Evolutionary conservation across 306 rosid genomes (phyloP).

Genomic region (Ormosia emarginata): DNA sequence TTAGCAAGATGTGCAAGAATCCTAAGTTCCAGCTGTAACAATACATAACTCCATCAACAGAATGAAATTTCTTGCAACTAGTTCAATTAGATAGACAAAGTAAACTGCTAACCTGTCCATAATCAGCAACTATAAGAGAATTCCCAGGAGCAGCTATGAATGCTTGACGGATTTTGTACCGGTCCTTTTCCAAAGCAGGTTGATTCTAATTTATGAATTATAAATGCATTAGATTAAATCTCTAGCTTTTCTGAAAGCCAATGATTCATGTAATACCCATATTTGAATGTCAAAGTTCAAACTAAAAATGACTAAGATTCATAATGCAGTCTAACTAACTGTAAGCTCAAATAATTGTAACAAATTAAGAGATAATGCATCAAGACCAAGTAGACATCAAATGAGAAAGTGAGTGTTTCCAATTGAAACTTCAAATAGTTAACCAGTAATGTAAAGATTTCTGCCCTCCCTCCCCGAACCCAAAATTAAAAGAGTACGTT

Average conservation of each 20-base stretch:
- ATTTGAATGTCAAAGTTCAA: slow-evolving; percentile 1
- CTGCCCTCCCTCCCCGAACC: not conserved
- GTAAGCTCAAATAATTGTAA: slow-evolving; percentile 2
- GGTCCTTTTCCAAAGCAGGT: slow-evolving; percentile 98
- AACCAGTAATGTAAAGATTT: not conserved
- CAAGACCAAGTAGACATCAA: not conserved
- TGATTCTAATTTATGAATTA: slow-evolving; percentile 66
- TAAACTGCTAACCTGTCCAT: slow-evolving; percentile 79
- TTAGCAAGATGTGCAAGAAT: slow-evolving; percentile 95
- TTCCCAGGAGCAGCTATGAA: slow-evolving; percentile 93
- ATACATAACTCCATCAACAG: slow-evolving; percentile 34
- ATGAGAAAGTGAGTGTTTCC: not conserved
- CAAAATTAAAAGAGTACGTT: not conserved
- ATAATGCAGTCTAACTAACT: not conserved
- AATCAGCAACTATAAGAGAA: slow-evolving; percentile 95
- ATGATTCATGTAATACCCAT: not conserved
- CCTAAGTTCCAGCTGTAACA: slow-evolving; percentile 90
- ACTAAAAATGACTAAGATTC: not conserved
- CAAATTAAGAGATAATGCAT: not conserved
- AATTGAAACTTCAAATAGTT: not conserved
- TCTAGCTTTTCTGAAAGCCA: not conserved
- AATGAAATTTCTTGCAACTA: slow-evolving; percentile 9
- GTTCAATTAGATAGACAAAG: slow-evolving; percentile 3
- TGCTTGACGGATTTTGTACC: slow-evolving; percentile 97
- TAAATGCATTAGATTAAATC: slow-evolving; percentile 13